phyloP scores from a whole-genome alignment of 176 grass and related monocot species.

The Avena sativa region DNA sequence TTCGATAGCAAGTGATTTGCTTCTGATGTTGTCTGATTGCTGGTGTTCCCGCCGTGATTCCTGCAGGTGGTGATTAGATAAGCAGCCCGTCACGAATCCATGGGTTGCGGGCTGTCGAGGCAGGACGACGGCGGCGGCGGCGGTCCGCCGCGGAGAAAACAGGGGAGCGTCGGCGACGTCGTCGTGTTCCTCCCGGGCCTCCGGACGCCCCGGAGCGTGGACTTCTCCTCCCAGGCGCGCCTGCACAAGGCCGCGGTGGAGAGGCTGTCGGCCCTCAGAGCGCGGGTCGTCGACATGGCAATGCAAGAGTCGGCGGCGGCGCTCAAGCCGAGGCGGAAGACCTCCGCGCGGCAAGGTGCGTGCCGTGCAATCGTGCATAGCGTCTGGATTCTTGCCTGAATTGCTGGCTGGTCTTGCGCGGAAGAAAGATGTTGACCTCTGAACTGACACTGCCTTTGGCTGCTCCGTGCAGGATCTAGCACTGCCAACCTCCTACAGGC shows the following conservation, averaged over 20 bases:
- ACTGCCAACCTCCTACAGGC: slow-evolving; percentile 71
- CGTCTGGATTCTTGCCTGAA: slow-evolving; percentile 38
- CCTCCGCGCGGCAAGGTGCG: slow-evolving; percentile 78
- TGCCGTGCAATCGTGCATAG: not conserved
- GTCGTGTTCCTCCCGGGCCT: slow-evolving; percentile 89
- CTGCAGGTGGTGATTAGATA: slow-evolving; percentile 30
- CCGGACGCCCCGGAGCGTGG: slow-evolving; percentile 68
- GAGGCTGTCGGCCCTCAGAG: slow-evolving; percentile 60
- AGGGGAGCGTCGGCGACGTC: slow-evolving; percentile 78
- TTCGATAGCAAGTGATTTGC: not conserved
- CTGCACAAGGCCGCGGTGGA: slow-evolving; percentile 52
- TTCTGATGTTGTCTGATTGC: not conserved
- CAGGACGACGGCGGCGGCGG: slow-evolving; percentile 55
- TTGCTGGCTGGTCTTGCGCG: slow-evolving; percentile 19
- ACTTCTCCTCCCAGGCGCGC: slow-evolving; percentile 61
- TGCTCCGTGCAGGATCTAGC: slow-evolving; percentile 54
- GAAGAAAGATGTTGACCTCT: slow-evolving; percentile 32
- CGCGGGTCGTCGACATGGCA: slow-evolving; percentile 74
- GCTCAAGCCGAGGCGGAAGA: slow-evolving; percentile 62
- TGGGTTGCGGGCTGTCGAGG: slow-evolving; percentile 78
- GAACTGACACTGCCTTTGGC: slow-evolving; percentile 28
- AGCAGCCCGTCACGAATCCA: slow-evolving; percentile 1
- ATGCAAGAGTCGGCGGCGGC: slow-evolving; percentile 70
- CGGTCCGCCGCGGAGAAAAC: slow-evolving; percentile 37
- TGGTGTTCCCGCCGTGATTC: slow-evolving; percentile 6